Evolutionary conservation across 2,329 filamentous ascomycete species (phyloP).

Genomic region (Macrophomina phaseolina): DNA sequence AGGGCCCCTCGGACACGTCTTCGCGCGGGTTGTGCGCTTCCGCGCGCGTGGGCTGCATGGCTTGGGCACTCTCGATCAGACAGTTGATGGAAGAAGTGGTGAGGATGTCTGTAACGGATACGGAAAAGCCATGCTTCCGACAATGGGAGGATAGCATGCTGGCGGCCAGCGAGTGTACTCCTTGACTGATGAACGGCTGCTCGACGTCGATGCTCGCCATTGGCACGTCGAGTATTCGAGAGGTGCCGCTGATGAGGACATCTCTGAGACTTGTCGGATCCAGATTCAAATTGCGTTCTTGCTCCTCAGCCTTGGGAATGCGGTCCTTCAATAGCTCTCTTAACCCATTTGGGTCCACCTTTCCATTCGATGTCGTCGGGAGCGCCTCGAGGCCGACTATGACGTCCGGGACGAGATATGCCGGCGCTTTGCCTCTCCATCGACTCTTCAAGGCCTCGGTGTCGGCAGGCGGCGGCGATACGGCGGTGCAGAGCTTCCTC

Average conservation of each 20-base stretch:
- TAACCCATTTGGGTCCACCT: conserved; percentile 8
- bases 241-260: no score
- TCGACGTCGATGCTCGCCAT: neutral
- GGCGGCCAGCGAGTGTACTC: conserved; percentile 9
- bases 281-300: no score
- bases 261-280: no score
- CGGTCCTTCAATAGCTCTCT: no score
- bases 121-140: neutral
- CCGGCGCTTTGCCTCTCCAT: neutral
- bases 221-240: no score
- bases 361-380: conserved; percentile 12
- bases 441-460: neutral
- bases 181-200: neutral
- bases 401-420: conserved; percentile 18
- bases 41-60: no score
- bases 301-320: no score
- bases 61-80: no score
- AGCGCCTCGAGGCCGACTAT: neutral
- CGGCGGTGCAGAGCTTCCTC: neutral
- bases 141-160: neutral
- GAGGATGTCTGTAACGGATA: conserved; percentile 3
- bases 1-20: no score
- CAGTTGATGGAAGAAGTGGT: no score
- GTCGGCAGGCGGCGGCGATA: neutral
- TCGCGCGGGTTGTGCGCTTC: no score